These are phyloP conservation scores for Ustilago cynodontis DNA, from an alignment of 1,284 basidiomycete species.

Conservation along the genomic window DNA sequence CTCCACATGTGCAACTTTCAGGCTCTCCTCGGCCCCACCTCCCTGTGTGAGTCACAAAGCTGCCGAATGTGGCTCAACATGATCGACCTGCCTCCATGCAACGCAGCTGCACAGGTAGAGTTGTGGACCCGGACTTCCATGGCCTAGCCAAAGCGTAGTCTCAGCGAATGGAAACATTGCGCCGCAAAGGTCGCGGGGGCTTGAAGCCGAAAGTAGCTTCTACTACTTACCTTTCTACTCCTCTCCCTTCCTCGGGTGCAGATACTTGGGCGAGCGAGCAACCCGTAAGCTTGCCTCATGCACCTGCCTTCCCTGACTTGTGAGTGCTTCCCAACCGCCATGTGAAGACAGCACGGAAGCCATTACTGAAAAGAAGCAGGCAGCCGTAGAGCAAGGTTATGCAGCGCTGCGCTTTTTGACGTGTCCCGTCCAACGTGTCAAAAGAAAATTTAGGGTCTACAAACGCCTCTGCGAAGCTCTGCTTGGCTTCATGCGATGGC, in stretches of 20 bases:
- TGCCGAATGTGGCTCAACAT: background rate
- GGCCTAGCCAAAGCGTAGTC: background rate
- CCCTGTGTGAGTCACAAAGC: background rate
- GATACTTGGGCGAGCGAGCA: too few relatives aligned
- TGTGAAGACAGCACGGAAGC: too few relatives aligned
- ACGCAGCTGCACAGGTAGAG: conserved; percentile 8
- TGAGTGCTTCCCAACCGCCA: too few relatives aligned
- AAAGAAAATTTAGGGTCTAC: background rate
- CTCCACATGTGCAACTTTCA: background rate
- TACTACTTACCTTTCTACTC: background rate
- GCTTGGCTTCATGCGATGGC: background rate
- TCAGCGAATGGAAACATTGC: background rate
- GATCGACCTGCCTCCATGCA: background rate
- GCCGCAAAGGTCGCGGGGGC: background rate
- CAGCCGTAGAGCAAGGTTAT: background rate
- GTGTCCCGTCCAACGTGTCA: conserved; percentile 39
- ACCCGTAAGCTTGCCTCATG: too few relatives aligned
- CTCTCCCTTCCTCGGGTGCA: too few relatives aligned
- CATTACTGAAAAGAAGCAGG: too few relatives aligned
- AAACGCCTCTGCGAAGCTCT: background rate
- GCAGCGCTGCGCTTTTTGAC: conserved; percentile 42
- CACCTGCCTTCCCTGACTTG: too few relatives aligned
- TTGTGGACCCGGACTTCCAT: conserved; percentile 11
- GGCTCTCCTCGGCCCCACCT: background rate
- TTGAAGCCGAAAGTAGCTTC: background rate